Evolutionary conservation across 2,329 filamentous ascomycete genomes (phyloP), one percentile per base, ranked within the genome.

Genomic region (Diplocarpon rosae): DNA sequence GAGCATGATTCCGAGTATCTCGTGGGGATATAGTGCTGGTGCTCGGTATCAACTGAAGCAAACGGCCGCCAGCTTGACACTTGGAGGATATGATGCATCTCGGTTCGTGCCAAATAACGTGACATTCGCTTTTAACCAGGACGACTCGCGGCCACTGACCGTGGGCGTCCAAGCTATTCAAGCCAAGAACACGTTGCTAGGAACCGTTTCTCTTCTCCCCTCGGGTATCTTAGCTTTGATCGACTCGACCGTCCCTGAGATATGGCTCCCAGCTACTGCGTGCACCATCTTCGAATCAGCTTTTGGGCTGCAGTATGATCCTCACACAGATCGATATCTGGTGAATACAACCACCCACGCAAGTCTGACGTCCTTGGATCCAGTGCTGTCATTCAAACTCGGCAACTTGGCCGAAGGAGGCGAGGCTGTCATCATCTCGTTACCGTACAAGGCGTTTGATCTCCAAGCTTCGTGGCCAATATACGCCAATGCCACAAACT

Each of bases 1-100:
- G 27, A 55, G 55, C 2, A 45, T 57, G 17, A 66, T 66, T 16
- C 63, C 64, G 1, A 65, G 63, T 44, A 47, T 65, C 12, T 65
- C 60, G 40, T 67, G 60, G 59, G 63, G 62, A 41, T 68, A 67
- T 47, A 66, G 63, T 8, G 65, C 64, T 4, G 65, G 65, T 5
- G 64, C 65, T 11, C 55, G 54, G 32, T 67, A 68, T 39, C 60
- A 60, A n/a, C 38, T 44, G 31, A 52, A 43, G 33, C 34, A 61
- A 54, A 60, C 33, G 50, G 62, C 62, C 34, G 64, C 62, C 6
- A 63, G 64, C 33, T 47, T 67, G 12, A 63, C 64, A 4, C 56
- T 68, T 16, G 64, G 62, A 12, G 65, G 65, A 10, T 66, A 66
- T 44, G 65, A 67, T 39, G 56, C 59, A 0, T 64, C 63, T 0